Percentiles rank a stretch among this genome's conserved stretches.
phyloP scores from a whole-genome alignment of 257 asterid genomes.

The Thymus quinquecostatus region DNA sequence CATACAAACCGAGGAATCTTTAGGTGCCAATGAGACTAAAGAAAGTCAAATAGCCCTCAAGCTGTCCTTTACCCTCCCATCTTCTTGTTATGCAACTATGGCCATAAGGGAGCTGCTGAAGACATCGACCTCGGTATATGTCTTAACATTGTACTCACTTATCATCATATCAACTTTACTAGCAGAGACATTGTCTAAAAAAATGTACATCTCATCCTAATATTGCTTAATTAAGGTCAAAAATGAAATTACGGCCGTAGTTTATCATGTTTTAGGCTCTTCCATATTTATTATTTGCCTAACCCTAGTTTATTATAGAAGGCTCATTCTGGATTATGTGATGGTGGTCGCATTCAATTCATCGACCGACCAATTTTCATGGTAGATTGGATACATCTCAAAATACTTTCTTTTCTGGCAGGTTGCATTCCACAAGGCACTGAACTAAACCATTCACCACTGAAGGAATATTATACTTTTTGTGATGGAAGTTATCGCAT shows the following conservation, averaged over 20 bases:
- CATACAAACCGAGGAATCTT: conserved; percentile 38
- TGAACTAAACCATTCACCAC: conserved; percentile 35
- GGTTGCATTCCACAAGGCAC: conserved; percentile 90
- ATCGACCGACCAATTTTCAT: not conserved
- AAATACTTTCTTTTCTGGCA: conserved; percentile 38
- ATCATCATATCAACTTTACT: conserved; percentile 11
- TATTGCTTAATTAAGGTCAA: not conserved
- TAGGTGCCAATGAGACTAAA: conserved; percentile 37
- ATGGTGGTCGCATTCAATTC: not conserved
- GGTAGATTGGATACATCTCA: not conserved
- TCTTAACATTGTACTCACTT: conserved; percentile 24
- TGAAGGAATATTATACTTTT: conserved; percentile 14
- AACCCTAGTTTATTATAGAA: not conserved
- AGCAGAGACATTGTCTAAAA: not conserved
- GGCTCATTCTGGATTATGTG: not conserved
- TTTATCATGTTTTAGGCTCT: not conserved
- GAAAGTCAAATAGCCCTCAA: conserved; percentile 73
- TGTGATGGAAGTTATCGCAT: conserved; percentile 22
- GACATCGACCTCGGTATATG: conserved; percentile 88
- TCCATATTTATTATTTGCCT: not conserved
- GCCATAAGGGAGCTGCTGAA: conserved; percentile 96
- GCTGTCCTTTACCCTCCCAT: conserved; percentile 84
- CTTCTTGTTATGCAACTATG: conserved; percentile 99
- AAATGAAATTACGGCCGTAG: not conserved
- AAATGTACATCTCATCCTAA: not conserved